Evolutionary conservation across 2,329 filamentous ascomycete genomes (phyloP).

Genomic region (Colletotrichum tanaceti): DNA sequence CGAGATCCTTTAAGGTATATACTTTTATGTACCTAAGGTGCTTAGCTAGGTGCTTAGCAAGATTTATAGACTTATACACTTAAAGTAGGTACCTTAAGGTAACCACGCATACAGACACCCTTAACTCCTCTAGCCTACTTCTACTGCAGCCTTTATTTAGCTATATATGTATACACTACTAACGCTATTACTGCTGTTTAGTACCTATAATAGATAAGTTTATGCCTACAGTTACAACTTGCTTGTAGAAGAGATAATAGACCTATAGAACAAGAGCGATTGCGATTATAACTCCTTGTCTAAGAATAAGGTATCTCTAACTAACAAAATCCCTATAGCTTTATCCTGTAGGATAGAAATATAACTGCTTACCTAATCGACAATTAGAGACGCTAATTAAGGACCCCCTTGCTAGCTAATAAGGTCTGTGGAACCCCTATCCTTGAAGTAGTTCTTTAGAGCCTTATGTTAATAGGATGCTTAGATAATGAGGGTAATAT

Average conservation of each 20-base stretch:
- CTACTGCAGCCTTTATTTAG: neutral
- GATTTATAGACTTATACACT: neutral
- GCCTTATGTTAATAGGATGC: neutral
- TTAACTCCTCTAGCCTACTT: neutral
- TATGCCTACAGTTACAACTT: neutral
- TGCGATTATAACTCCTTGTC: neutral
- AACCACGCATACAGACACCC: neutral
- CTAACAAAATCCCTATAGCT: neutral
- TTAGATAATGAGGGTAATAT: neutral
- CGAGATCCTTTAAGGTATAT: neutral
- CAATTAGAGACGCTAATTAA: neutral
- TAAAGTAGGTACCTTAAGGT: neutral
- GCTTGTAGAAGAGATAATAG: neutral
- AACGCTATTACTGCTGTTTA: neutral
- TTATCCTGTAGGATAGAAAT: neutral
- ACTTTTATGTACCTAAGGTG: neutral
- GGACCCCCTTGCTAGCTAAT: neutral
- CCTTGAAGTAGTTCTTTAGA: neutral
- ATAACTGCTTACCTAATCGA: neutral
- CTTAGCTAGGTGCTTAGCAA: neutral
- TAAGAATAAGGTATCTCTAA: neutral
- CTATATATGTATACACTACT: neutral
- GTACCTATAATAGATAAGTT: neutral
- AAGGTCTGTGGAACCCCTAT: neutral
- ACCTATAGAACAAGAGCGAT: neutral